Base-by-base conservation (phyloP, 2,329 filamentous ascomycete genomes). In the Trichoderma aggressivum region DNA sequence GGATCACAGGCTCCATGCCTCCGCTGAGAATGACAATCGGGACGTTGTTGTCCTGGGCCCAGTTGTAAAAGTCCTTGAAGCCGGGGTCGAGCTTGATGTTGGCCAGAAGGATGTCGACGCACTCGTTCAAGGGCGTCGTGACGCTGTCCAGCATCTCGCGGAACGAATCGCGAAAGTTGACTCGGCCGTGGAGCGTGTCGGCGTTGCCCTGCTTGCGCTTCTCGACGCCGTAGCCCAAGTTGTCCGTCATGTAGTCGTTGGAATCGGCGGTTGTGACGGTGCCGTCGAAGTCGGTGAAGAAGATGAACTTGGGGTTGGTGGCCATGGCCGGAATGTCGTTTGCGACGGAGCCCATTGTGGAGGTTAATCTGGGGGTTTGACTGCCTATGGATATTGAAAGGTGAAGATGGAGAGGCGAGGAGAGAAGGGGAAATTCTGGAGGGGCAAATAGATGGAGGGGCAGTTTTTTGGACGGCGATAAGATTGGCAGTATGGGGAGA, bases 201-300 rank as follows among this genome's bases (percentile, higher is more conserved):
- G 88, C 82, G 83, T 97, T 97, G 74, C 90, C 89, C 79, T 90
- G 82, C 70, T 87, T 87, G 74, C 96, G 93, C 75, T 89, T 88
- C 73, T 88, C 89, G 32, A 82, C 78, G 64, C 96, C 96, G 79
- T 91, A 97, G 73, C 96, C 96, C 73, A 98, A 87, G 82, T 93
- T 96, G 84, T 98, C 96, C 71, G 94, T 98, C 89, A 95, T 85
- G 81, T 82, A 88, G 82, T 89, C 88, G 79, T 90, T 91, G 79
- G 85, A 88, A 82, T 91, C 89, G 77, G 87, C 84, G 70, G 86
- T 87, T 62, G 95, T 98, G 80, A 98, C 95, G 68, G 94, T 98
- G 78, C 96, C 96, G 82, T 99, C 96, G 80, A 98, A 98, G 84
- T 99, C 96, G 76, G 94, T 97, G 86, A 98, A 98, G 88, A 99